Evolutionary conservation across 2,329 filamentous ascomycete genomes (phyloP).

Genomic region (Pyrenochaeta sp.): DNA sequence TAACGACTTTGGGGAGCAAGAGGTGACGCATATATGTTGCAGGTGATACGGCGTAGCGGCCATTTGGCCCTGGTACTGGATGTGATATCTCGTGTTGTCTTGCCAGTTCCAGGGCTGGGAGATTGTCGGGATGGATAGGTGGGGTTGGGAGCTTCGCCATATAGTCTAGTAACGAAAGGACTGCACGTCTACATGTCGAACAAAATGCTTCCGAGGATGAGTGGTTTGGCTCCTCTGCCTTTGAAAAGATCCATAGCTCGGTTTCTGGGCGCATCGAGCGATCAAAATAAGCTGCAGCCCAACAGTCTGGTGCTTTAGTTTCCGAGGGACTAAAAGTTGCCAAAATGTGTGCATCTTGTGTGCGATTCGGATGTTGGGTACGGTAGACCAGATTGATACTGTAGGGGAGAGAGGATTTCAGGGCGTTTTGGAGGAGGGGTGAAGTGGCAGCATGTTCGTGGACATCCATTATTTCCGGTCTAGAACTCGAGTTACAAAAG

Average conservation of each 20-base stretch:
- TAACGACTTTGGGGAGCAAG: constrained; percentile 48
- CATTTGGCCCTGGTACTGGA: constrained; percentile 28
- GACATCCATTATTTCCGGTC: constrained; percentile 21
- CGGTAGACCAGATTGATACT: constrained; percentile 69
- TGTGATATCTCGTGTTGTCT: constrained; percentile 36
- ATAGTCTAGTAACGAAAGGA: constrained; percentile 36
- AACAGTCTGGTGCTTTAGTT: constrained; percentile 43
- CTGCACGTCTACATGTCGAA: constrained; percentile 35
- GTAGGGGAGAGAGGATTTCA: constrained; percentile 62
- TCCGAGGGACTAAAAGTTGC: constrained; percentile 46
- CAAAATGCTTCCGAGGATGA: too few species aligned
- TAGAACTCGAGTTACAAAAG: too few species aligned
- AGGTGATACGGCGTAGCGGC: constrained; percentile 22
- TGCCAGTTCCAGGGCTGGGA: constrained; percentile 32
- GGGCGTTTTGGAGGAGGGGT: constrained; percentile 59
- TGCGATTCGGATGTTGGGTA: constrained; percentile 64
- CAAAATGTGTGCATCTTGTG: constrained; percentile 42
- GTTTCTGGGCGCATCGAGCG: constrained; percentile 68
- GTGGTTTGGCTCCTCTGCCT: constrained; percentile 35
- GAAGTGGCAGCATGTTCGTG: constrained; percentile 46
- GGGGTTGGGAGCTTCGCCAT: constrained; percentile 37
- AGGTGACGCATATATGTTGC: constrained; percentile 43
- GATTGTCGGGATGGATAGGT: constrained; percentile 35
- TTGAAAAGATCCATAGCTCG: constrained; percentile 67
- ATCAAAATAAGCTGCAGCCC: constrained; percentile 69